Evolutionary conservation across 441 rosid species (phyloP), one percentile per base, ranked within the genome.

Genomic region (Manihot esculenta): DNA sequence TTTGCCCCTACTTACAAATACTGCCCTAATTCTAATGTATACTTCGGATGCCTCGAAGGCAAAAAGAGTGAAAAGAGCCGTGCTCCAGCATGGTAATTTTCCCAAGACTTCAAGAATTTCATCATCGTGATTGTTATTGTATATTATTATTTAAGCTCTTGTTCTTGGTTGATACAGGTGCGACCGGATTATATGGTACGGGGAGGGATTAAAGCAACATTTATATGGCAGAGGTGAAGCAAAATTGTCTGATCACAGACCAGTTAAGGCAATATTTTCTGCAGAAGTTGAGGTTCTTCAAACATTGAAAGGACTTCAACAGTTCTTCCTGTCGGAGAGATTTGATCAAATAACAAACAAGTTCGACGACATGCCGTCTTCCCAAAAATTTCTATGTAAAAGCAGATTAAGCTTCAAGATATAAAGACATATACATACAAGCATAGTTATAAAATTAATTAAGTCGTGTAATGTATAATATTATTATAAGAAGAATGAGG

Each of bases 1-100:
- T 95, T 92, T 64, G 84, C 96, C 50, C 99, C 99, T 0, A 95
- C 99, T 0, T 95, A 95, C 82, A 95, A 95, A 82, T 95, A 95
- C 65, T 77, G 77, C 55, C 84, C 80, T 1, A 88, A 87, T 76
- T 92, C 99, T 7, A 89, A 87, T 68, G 76, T 72, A 49, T 95
- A 95, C 67, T 83, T 83, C 12, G 99, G 97, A 57, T 84, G 89
- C 56, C 75, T 75, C 35, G 68, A 86, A 69, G 74, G 83, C 42
- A 72, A 79, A 72, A 84, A 85, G 33, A 83, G 83, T 3, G 87
- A 84, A 78, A 95, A 89, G 68, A 78, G 81, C 67, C 93, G 99
- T 20, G 82, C 98, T 61, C 99, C 99, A 0, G 99, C 99, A 58
- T 94, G 99, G 98, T 90, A 79, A 74, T 53, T 9, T 35, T 35